Percentiles rank a stretch among this genome's conserved stretches.
phyloP scores from a whole-genome alignment of 148 eudicot genomes.

The Rhododendron molle region DNA sequence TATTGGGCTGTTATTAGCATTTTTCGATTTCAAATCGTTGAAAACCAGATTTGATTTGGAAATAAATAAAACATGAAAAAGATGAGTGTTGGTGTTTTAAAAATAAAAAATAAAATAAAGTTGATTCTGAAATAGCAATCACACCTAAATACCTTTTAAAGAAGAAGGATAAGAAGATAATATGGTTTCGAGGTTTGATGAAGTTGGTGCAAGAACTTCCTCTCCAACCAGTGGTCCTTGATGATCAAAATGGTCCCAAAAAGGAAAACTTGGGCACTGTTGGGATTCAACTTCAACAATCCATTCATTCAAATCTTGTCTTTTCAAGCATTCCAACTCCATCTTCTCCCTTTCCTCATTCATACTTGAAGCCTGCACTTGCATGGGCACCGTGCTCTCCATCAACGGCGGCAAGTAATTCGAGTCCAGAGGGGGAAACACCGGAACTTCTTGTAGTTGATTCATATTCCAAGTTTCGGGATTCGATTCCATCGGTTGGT shows the following conservation, averaged over 20 bases:
- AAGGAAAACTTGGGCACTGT: conserved; percentile 44
- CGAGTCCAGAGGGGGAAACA: conserved; percentile 15
- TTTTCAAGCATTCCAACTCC: conserved; percentile 32
- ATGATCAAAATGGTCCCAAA: conserved; percentile 68
- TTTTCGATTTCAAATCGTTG: neutral
- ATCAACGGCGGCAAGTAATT: conserved; percentile 50
- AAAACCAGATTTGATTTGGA: neutral
- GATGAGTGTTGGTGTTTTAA: neutral
- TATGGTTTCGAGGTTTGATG: conserved; percentile 42
- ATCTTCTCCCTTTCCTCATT: conserved; percentile 23
- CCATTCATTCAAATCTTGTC: conserved; percentile 47
- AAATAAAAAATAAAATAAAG: neutral
- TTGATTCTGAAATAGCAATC: neutral
- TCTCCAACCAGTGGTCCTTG: conserved; percentile 33
- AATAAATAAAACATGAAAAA: neutral
- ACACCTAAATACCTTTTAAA: conserved; percentile 43
- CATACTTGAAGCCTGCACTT: conserved; percentile 30
- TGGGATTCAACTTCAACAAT: conserved; percentile 42
- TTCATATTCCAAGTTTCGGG: conserved; percentile 25
- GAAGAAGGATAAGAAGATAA: conserved; percentile 56
- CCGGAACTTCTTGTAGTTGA: conserved; percentile 13
- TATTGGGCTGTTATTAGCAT: no score
- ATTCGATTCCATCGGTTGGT: conserved; percentile 13
- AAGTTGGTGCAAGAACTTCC: conserved; percentile 31
- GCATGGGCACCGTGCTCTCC: conserved; percentile 46